Evolutionary conservation across 106 monocot species (phyloP).

Genomic region (Allium fistulosum): DNA sequence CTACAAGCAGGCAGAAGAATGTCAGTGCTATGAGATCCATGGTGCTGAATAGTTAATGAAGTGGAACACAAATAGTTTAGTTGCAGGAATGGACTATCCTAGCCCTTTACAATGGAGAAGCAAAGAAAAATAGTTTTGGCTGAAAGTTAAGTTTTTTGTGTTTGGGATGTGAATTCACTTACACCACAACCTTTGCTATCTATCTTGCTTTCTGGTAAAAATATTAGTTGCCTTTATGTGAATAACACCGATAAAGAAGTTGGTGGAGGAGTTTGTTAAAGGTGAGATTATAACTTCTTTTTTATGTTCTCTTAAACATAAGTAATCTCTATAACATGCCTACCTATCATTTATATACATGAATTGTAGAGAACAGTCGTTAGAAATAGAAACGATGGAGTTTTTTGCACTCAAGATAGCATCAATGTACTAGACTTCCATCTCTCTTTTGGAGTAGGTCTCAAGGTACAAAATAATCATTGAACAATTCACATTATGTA

Average conservation of each 20-base stretch:
- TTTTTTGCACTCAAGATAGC: slow-evolving; percentile 80
- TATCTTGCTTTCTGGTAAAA: slow-evolving; percentile 47
- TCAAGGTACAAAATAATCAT: slow-evolving; percentile 49
- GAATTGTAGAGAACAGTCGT: slow-evolving; percentile 61
- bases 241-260: slow-evolving; percentile 90
- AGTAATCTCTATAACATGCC: neutral
- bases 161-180: slow-evolving; percentile 97
- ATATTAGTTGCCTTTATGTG: slow-evolving; percentile 64
- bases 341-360: neutral
- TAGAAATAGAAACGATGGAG: slow-evolving; percentile 95
- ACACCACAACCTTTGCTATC: slow-evolving; percentile 64
- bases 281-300: slow-evolving; percentile 26
- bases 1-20: slow-evolving; percentile 38
- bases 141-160: slow-evolving; percentile 57
- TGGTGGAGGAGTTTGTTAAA: slow-evolving; percentile 88
- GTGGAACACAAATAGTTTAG: slow-evolving; percentile 54
- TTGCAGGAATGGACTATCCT: slow-evolving; percentile 65
- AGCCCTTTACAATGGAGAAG: slow-evolving; percentile 96
- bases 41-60: slow-evolving; percentile 79
- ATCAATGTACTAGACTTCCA: slow-evolving; percentile 82
- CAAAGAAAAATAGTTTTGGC: slow-evolving; percentile 73
- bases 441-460: slow-evolving; percentile 62
- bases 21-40: slow-evolving; percentile 77
- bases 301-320: too few relatives aligned
- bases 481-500: slow-evolving; percentile 30